phyloP scores from a whole-genome alignment of 1,284 basidiomycete species.

The Clitocybe nebularis region DNA sequence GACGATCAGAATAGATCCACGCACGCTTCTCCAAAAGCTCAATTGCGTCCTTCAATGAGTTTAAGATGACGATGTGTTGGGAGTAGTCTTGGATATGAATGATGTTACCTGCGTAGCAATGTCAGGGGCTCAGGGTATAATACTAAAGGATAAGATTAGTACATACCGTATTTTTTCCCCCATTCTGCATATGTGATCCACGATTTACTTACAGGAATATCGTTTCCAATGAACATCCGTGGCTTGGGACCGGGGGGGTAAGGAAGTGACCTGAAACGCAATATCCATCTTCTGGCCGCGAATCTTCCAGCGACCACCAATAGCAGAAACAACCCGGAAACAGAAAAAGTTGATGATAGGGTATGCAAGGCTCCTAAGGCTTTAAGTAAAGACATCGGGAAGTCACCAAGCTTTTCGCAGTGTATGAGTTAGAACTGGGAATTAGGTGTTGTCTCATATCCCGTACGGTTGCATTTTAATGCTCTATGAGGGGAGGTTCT shows the following conservation, averaged over 20 bases:
- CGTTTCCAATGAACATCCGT: conserved; percentile 15
- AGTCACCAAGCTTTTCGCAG: too few relatives aligned
- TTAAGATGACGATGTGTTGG: conserved; percentile 35
- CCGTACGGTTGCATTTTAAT: too few relatives aligned
- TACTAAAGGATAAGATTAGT: background rate
- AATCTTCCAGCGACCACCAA: too few relatives aligned
- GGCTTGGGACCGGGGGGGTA: conserved; percentile 19
- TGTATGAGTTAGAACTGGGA: too few relatives aligned
- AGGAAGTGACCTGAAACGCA: too few relatives aligned
- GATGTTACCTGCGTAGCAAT: conserved; percentile 25
- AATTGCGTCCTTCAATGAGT: conserved; percentile 29
- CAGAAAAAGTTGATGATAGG: too few relatives aligned
- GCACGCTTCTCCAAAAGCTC: conserved; percentile 41
- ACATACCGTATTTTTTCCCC: conserved; percentile 18
- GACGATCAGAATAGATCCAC: conserved; percentile 34
- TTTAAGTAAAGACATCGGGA: too few relatives aligned
- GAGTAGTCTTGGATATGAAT: conserved; percentile 24
- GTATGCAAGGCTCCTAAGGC: too few relatives aligned
- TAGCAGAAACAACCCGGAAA: too few relatives aligned
- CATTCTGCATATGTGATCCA: conserved; percentile 19
- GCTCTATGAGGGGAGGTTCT: too few relatives aligned
- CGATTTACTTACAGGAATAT: conserved; percentile 12
- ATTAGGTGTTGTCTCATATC: too few relatives aligned
- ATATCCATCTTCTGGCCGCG: too few relatives aligned
- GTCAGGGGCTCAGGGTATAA: background rate